Conservation (phyloP, 257 asterid species). For the Vinca minor region DNA sequence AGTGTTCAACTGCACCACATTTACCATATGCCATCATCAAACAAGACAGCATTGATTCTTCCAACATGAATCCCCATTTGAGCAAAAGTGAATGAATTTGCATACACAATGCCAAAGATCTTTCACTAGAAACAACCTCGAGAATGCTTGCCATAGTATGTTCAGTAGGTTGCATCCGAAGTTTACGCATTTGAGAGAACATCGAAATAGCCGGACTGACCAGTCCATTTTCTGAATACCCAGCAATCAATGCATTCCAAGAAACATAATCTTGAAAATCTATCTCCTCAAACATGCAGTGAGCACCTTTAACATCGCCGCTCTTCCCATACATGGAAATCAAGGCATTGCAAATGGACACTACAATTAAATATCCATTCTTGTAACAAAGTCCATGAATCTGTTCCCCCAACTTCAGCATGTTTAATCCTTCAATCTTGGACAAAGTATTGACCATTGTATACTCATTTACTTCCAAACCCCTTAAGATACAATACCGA, state of each 20-base stretch:
- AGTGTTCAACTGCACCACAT: conserved; percentile 5
- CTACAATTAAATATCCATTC: conserved; percentile 6
- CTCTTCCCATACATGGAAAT: conserved; percentile 20
- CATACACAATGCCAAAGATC: conserved; percentile 8
- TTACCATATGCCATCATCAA: conserved; percentile 17
- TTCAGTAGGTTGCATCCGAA: conserved; percentile 9
- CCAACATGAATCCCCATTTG: conserved; percentile 13
- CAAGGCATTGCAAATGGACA: conserved; percentile 16
- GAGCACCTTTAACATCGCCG: conserved; percentile 9
- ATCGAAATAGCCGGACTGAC: neutral
- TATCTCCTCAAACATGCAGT: conserved; percentile 13
- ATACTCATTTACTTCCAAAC: conserved; percentile 16
- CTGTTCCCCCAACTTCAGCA: conserved; percentile 9
- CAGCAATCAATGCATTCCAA: conserved; percentile 20
- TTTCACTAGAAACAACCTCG: conserved; percentile 7
- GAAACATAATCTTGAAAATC: conserved; percentile 12
- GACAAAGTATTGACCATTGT: conserved; percentile 13
- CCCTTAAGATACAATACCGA: conserved; percentile 2
- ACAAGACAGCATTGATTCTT: conserved; percentile 17
- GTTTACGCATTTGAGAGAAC: conserved; percentile 15
- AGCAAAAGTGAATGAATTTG: conserved; percentile 17
- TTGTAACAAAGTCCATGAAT: conserved; percentile 12
- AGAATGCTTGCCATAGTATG: conserved; percentile 18
- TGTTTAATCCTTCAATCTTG: conserved; percentile 1
- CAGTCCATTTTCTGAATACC: conserved; percentile 13